Evolutionary conservation across 2,329 filamentous ascomycete species (phyloP).

Genomic region (Verticillium nubilum): DNA sequence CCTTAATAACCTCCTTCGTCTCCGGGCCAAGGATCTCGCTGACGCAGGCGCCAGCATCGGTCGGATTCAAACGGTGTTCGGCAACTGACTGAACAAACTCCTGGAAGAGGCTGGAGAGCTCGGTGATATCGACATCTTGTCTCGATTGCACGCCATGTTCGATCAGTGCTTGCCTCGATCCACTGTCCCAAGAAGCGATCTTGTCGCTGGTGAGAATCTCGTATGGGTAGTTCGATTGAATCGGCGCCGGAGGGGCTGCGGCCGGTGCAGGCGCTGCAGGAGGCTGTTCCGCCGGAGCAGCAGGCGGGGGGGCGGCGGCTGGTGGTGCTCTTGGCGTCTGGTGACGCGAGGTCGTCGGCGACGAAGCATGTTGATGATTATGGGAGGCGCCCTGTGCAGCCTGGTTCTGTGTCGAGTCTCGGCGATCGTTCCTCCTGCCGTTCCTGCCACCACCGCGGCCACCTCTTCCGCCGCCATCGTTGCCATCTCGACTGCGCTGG

Average conservation of each 20-base stretch:
- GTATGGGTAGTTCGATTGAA: conserved; percentile 58
- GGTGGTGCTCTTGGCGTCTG: conserved; percentile 4
- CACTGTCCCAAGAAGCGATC: conserved; percentile 63
- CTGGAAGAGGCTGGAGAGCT: conserved; percentile 71
- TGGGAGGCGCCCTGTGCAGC: not conserved
- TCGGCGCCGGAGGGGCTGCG: conserved; percentile 24
- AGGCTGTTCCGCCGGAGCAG: conserved; percentile 7
- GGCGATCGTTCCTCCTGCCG: conserved; percentile 42
- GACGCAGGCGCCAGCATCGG: conserved; percentile 66
- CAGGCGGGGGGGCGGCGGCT: conserved; percentile 6
- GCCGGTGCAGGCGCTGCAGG: conserved; percentile 10
- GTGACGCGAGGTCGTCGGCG: conserved; percentile 1
- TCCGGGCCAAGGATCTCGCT: conserved; percentile 66
- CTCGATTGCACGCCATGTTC: conserved; percentile 59
- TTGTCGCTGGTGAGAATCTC: conserved; percentile 68
- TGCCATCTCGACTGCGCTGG: conserved; percentile 50
- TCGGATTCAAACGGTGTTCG: conserved; percentile 59
- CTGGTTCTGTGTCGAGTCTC: conserved; percentile 39
- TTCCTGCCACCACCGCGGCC: conserved; percentile 38
- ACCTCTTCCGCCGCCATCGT: conserved; percentile 38
- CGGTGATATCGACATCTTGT: conserved; percentile 61
- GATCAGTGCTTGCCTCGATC: conserved; percentile 58
- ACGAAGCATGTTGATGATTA: not conserved
- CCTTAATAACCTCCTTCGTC: conserved; percentile 42
- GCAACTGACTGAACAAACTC: conserved; percentile 76